A percentile compares a stretch with the other conserved stretches of the same genome.
These are phyloP conservation scores for Stagonosporopsis rhizophila DNA, from an alignment of 2,329 filamentous ascomycete species.

Conservation along the genomic window DNA sequence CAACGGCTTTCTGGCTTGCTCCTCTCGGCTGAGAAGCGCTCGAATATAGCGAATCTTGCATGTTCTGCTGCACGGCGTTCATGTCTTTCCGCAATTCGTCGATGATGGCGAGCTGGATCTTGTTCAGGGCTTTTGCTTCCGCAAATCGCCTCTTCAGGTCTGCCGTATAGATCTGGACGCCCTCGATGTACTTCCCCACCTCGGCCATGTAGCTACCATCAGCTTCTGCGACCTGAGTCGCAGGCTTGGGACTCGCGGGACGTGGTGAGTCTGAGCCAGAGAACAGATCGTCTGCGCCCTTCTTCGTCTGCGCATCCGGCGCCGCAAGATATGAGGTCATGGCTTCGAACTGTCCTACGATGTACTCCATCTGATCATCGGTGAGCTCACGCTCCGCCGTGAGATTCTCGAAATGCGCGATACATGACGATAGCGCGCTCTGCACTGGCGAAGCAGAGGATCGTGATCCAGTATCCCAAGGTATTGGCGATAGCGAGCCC, in stretches of 20 bases:
- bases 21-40: not conserved
- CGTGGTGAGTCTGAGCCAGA: slow-evolving; percentile 19
- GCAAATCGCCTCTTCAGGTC: slow-evolving; percentile 42
- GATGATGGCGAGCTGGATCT: slow-evolving; percentile 44
- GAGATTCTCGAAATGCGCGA: slow-evolving; percentile 41
- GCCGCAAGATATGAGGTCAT: slow-evolving; percentile 41
- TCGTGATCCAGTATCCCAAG: slow-evolving; percentile 34
- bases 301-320: slow-evolving; percentile 32
- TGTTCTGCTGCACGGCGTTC: slow-evolving; percentile 22
- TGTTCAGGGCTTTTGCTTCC: slow-evolving; percentile 43
- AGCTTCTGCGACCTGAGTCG: slow-evolving; percentile 6
- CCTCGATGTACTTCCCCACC: slow-evolving; percentile 37
- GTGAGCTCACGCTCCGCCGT: slow-evolving; percentile 40
- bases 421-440: slow-evolving; percentile 40
- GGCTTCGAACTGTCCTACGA: slow-evolving; percentile 43
- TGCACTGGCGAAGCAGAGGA: slow-evolving; percentile 38
- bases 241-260: slow-evolving; percentile 1
- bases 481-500: slow-evolving; percentile 29
- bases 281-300: slow-evolving; percentile 31
- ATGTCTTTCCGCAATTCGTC: slow-evolving; percentile 36
- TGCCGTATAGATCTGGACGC: slow-evolving; percentile 34
- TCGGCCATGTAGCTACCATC: slow-evolving; percentile 33
- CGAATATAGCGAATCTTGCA: slow-evolving; percentile 18
- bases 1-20: not conserved
- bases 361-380: slow-evolving; percentile 45